Conservation (phyloP, 1,139 yeast genomes). For the Nakaseomyces bracarensis region DNA sequence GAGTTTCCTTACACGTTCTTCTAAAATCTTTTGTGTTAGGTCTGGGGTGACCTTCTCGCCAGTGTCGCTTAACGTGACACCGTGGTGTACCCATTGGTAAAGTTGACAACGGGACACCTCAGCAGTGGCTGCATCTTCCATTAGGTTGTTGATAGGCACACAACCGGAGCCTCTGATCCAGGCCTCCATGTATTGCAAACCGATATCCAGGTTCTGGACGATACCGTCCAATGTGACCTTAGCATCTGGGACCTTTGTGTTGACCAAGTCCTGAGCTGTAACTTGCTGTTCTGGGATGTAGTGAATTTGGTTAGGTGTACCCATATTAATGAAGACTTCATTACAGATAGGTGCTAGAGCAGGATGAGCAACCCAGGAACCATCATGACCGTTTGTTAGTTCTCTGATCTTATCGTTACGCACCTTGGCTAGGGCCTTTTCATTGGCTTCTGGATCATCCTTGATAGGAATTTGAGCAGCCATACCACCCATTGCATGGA, state of each 20-base stretch:
- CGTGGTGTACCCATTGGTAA: conserved; percentile 78
- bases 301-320: conserved; percentile 72
- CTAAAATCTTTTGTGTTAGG: conserved; percentile 46
- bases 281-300: conserved; percentile 38
- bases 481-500: conserved; percentile 80
- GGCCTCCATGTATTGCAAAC: conserved; percentile 73
- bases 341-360: conserved; percentile 71
- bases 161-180: conserved; percentile 80
- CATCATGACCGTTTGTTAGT: conserved; percentile 70
- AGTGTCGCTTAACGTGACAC: conserved; percentile 48
- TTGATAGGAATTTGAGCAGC: conserved; percentile 78
- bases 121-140: conserved; percentile 88
- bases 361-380: conserved; percentile 86
- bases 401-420: conserved; percentile 65
- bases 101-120: conserved; percentile 77
- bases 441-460: conserved; percentile 52
- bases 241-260: conserved; percentile 56
- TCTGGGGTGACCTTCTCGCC: conserved; percentile 53
- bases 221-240: conserved; percentile 60
- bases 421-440: conserved; percentile 56
- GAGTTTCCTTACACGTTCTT: conserved; percentile 54
- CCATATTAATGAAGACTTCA: conserved; percentile 68
- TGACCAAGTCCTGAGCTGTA: conserved; percentile 51
- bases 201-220: conserved; percentile 62
- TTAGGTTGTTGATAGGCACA: conserved; percentile 74